Conservation (phyloP, 2,329 filamentous ascomycete genomes). For the Trichoderma atrobrunneum region DNA sequence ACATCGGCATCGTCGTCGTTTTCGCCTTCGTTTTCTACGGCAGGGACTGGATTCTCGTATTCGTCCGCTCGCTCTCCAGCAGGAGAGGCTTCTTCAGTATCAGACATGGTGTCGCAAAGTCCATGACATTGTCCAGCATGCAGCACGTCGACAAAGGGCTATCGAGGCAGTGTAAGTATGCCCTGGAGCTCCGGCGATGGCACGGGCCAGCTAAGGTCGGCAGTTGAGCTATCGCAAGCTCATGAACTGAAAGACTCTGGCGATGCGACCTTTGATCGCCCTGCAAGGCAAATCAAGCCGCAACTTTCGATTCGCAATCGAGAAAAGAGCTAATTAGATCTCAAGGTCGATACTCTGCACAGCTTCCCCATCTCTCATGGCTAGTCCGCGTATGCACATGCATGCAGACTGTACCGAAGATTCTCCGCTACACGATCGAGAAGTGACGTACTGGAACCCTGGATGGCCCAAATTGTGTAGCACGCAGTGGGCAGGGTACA, state of each 20-base stretch:
- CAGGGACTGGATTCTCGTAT: slow-evolving; percentile 37
- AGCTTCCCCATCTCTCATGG: slow-evolving; percentile 6
- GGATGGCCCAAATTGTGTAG: not conserved
- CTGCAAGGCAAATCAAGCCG: not conserved
- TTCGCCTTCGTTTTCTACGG: slow-evolving; percentile 4
- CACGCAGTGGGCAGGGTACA: not conserved
- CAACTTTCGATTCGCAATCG: not conserved
- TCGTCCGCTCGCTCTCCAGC: slow-evolving; percentile 39
- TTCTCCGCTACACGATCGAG: slow-evolving; percentile 10
- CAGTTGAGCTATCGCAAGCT: slow-evolving; percentile 9
- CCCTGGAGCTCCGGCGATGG: not conserved
- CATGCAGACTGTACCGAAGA: slow-evolving; percentile 15
- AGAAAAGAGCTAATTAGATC: slow-evolving; percentile 2
- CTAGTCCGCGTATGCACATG: slow-evolving; percentile 17
- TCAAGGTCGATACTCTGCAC: not conserved
- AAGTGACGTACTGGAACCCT: slow-evolving; percentile 10
- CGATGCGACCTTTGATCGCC: not conserved
- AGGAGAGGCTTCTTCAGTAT: slow-evolving; percentile 46
- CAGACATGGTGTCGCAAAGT: slow-evolving; percentile 46
- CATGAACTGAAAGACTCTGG: not conserved
- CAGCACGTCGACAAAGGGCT: not conserved
- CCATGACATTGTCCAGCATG: slow-evolving; percentile 36
- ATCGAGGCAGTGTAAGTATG: not conserved
- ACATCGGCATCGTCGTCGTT: slow-evolving; percentile 22
- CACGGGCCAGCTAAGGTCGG: not conserved